A percentile compares a stretch with the other conserved stretches of the same genome.
These are phyloP conservation scores for Diutina ranongensis DNA, from an alignment of 1,139 yeast genomes.

Conservation along the genomic window DNA sequence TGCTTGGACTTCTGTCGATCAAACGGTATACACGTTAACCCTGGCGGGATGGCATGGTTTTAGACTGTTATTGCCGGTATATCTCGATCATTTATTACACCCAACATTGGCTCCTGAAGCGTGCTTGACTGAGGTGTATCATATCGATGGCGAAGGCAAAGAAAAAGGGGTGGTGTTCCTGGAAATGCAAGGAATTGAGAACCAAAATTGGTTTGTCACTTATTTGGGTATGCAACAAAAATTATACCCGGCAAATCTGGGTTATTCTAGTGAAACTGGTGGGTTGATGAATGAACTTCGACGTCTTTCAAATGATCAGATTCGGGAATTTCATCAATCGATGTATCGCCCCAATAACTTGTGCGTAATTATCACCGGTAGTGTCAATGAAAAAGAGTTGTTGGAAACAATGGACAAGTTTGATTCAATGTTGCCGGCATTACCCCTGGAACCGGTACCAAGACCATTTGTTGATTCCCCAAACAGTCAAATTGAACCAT, in stretches of 20 bases:
- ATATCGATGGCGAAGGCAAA: slow-evolving; percentile 79
- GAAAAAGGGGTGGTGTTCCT: slow-evolving; percentile 97
- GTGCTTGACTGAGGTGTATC: slow-evolving; percentile 89
- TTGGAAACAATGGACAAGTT: slow-evolving; percentile 48
- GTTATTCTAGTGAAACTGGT: slow-evolving; percentile 90
- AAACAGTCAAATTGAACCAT: slow-evolving; percentile 26
- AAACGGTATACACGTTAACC: slow-evolving; percentile 82
- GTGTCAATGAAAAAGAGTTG: slow-evolving; percentile 66
- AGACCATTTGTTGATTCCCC: slow-evolving; percentile 80
- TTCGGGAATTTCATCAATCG: slow-evolving; percentile 58
- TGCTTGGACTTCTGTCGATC: slow-evolving; percentile 97
- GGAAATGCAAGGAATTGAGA: slow-evolving; percentile 93
- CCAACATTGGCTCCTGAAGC: slow-evolving; percentile 89
- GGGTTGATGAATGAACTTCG: slow-evolving; percentile 76
- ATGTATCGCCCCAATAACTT: slow-evolving; percentile 78
- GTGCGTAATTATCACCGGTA: slow-evolving; percentile 74
- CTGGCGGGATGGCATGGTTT: slow-evolving; percentile 98
- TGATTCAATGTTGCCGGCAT: slow-evolving; percentile 43
- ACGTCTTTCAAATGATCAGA: slow-evolving; percentile 58
- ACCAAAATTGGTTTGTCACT: slow-evolving; percentile 66
- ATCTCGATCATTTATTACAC: slow-evolving; percentile 72
- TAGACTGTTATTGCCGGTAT: slow-evolving; percentile 69
- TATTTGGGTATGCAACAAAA: slow-evolving; percentile 50
- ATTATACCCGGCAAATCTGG: slow-evolving; percentile 51
- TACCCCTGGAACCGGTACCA: slow-evolving; percentile 23